phyloP scores from a whole-genome alignment of 176 grass and related monocot genomes.

The Cocos nucifera region DNA sequence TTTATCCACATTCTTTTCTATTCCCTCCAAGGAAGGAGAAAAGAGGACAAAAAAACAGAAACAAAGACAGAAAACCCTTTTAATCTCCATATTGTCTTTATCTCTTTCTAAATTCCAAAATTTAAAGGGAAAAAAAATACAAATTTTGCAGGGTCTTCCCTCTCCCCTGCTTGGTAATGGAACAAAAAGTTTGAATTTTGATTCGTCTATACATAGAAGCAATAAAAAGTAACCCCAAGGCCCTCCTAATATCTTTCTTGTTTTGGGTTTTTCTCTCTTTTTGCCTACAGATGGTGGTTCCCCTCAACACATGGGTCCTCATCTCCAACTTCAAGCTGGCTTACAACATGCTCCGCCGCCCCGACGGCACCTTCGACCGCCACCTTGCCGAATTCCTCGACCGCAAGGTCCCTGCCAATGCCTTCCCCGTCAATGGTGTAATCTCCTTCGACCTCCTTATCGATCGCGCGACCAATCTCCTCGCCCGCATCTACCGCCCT shows the following conservation, averaged over 20 bases:
- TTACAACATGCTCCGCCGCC: constrained; percentile 84
- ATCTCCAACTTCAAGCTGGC: constrained; percentile 98
- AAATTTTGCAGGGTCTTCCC: no score
- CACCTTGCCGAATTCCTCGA: constrained; percentile 75
- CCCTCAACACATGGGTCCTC: constrained; percentile 89
- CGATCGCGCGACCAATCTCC: constrained; percentile 43
- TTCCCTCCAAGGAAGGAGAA: constrained; percentile 9
- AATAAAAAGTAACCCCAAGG: no score
- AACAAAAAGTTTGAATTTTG: no score
- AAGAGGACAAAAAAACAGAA: no score
- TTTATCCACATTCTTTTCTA: constrained; percentile 35
- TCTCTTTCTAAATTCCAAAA: no score
- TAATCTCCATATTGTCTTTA: no score
- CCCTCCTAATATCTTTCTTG: no score
- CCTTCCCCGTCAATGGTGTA: constrained; percentile 48
- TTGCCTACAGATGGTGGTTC: constrained; percentile 55
- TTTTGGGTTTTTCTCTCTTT: no score
- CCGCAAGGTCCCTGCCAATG: constrained; percentile 53
- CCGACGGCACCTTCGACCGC: constrained; percentile 95
- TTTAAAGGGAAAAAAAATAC: no score
- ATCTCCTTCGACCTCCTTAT: constrained; percentile 80
- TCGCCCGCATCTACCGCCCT: constrained; percentile 81
- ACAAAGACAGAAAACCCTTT: no score
- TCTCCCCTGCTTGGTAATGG: no score
- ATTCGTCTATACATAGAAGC: no score